Evolutionary conservation across 495 filamentous ascomycete species (phyloP), one percentile per base, ranked within the genome.

Genomic region (Penicillium angulare): DNA sequence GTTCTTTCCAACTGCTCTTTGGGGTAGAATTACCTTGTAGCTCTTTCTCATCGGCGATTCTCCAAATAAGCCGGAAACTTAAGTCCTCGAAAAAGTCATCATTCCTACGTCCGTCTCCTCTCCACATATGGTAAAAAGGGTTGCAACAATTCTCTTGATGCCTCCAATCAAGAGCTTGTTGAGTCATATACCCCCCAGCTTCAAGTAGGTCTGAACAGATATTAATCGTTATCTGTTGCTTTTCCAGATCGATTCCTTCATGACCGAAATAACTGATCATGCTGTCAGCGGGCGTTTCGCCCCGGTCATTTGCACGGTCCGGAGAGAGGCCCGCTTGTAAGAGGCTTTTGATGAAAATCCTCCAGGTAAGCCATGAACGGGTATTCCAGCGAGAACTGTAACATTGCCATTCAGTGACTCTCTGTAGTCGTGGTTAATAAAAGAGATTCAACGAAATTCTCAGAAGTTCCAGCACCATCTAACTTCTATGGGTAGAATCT

Each of bases 311-410:
- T 5, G 20, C 18, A 23, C 20, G 32, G 18, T 48, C 20, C 10
- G 33, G 45, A 24, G 31, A 38, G 9, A 48, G 20, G 10, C 45
- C 45, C 9, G 18, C 12, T 27, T 39, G 33, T 36, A 48, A 20
- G 21, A 48, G 16, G 33, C 16, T 26, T 12, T 48, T 39, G 31
- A 48, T 38, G 16, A 48, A 48, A 18, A 20, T 23, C 23, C 45
- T 29, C 45, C 43, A 46, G 43, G 43, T 46, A 46, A 46, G 43
- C 43, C 29, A 18, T 35, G 43, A 46, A 33, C 43, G 43, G 3
- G 27, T 46, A 23, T 46, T 16, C 43, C 43, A 46, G n/a, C 16
- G 43, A 46, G 16, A 35, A 33, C 29, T 46, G 27, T 35, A 46
- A 5, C 8, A 2, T 34, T 33, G 43, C 43, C 43, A 46, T 3